These are phyloP conservation scores for Penicillium sp. DNA, from an alignment of 2,329 filamentous ascomycete species.

Conservation along the genomic window DNA sequence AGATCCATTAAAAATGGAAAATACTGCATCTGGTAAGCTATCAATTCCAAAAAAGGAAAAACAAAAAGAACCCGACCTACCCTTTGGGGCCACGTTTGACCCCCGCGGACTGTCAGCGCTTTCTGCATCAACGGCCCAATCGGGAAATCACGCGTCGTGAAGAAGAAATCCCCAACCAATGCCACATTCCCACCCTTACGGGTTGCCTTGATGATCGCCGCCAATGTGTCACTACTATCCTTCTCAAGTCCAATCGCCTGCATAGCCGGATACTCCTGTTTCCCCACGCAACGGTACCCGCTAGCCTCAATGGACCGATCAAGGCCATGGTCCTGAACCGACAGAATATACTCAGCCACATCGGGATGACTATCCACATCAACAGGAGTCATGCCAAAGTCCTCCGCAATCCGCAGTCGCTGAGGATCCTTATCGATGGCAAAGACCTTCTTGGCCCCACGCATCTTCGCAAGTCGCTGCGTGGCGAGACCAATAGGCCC, in stretches of 20 bases:
- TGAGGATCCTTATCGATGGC: constrained; percentile 32
- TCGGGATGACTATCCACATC: constrained; percentile 23
- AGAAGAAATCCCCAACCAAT: constrained; percentile 30
- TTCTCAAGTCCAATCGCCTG: constrained; percentile 19
- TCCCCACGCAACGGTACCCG: constrained; percentile 25
- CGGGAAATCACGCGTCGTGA: constrained; percentile 26
- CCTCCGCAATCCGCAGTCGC: constrained; percentile 27
- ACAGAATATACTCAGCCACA: constrained; percentile 29
- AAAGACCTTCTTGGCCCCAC: constrained; percentile 32
- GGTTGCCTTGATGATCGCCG: constrained; percentile 27
- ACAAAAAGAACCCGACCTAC: constrained; percentile 5
- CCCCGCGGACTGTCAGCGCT: constrained; percentile 29
- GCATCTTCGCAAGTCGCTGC: constrained; percentile 26
- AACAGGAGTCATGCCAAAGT: constrained; percentile 29
- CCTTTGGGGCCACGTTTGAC: constrained; percentile 25
- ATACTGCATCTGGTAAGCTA: constrained; percentile 18
- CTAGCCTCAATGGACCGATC: constrained; percentile 31
- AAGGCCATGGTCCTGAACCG: constrained; percentile 27
- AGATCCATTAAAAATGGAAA: constrained; percentile 29
- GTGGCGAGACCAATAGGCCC: constrained; percentile 31
- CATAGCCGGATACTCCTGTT: constrained; percentile 20
- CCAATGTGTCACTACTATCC: constrained; percentile 28
- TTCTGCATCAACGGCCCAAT: constrained; percentile 36
- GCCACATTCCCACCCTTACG: constrained; percentile 30
- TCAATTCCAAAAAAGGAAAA: not conserved